Percentiles rank a stretch among this genome's conserved stretches.
phyloP scores from a whole-genome alignment of 768 basidiomycete genomes.

The Strobilomyces confusus region DNA sequence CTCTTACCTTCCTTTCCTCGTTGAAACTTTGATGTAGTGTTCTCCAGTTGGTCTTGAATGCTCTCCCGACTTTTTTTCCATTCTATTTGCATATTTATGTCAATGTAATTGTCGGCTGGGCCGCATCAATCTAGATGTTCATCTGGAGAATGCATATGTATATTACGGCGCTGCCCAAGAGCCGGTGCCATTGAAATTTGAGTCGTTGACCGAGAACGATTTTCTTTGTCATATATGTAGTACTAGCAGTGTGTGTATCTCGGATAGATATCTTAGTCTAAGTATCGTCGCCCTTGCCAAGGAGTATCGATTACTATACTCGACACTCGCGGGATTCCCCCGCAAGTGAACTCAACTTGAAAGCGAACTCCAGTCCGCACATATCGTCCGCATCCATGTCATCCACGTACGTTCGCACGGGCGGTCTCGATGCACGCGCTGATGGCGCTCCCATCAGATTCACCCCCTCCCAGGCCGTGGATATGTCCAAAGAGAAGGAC shows the following conservation, averaged over 20 bases:
- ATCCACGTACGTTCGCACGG: slow-evolving; percentile 20
- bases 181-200: neutral
- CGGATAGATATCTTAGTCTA: too few species aligned
- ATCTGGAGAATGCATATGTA: slow-evolving; percentile 1
- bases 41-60: slow-evolving; percentile 4
- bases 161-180: neutral
- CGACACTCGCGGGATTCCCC: too few species aligned
- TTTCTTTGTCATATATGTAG: too few species aligned
- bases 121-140: slow-evolving; percentile 4
- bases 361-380: neutral
- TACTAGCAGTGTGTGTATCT: too few species aligned
- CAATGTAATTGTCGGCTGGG: slow-evolving; percentile 12
- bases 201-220: neutral
- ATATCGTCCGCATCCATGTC: slow-evolving; percentile 13
- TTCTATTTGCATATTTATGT: slow-evolving; percentile 4
- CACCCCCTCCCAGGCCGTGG: slow-evolving; percentile 51
- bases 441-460: slow-evolving; percentile 39
- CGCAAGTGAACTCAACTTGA: neutral
- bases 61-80: neutral
- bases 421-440: neutral
- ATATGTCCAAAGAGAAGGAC: slow-evolving; percentile 65
- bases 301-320: too few species aligned
- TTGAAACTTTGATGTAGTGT: neutral
- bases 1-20: slow-evolving; percentile 15
- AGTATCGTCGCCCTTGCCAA: too few species aligned